These are phyloP conservation scores for Neurospora pannonica DNA, from an alignment of 495 filamentous ascomycete genomes.

Conservation along the genomic window DNA sequence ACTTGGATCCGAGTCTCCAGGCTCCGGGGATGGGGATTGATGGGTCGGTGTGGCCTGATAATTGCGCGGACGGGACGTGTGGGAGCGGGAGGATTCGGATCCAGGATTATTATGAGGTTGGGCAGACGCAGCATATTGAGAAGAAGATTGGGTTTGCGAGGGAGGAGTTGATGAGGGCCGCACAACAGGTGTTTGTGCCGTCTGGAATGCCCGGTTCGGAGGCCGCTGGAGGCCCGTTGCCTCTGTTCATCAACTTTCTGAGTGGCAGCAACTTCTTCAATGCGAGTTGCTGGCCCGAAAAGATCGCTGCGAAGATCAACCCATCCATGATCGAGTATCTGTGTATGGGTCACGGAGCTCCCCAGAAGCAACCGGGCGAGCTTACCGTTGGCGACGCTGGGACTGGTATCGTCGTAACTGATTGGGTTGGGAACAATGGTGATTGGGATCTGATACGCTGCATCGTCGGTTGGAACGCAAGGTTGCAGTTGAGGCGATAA, in stretches of 20 bases:
- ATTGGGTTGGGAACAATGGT: slow-evolving; percentile 82
- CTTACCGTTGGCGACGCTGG: slow-evolving; percentile 57
- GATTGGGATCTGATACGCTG: slow-evolving; percentile 91
- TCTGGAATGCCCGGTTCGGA: neutral
- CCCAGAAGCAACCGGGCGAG: slow-evolving; percentile 32
- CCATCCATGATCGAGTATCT: slow-evolving; percentile 76
- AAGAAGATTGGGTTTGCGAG: slow-evolving; percentile 68
- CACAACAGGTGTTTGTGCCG: slow-evolving; percentile 26
- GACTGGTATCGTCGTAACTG: slow-evolving; percentile 87
- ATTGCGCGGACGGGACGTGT: slow-evolving; percentile 66
- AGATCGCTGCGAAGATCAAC: slow-evolving; percentile 85
- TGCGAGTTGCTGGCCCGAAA: slow-evolving; percentile 83
- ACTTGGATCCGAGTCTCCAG: slow-evolving; percentile 49
- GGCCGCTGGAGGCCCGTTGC: slow-evolving; percentile 30
- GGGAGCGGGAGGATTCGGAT: slow-evolving; percentile 68
- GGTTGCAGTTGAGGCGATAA: slow-evolving; percentile 43
- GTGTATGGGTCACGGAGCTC: slow-evolving; percentile 53
- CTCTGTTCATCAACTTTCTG: slow-evolving; percentile 86
- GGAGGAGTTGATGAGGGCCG: slow-evolving; percentile 67
- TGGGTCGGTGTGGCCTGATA: slow-evolving; percentile 78
- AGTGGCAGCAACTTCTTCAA: slow-evolving; percentile 91
- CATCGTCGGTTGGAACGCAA: slow-evolving; percentile 86
- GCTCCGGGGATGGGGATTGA: slow-evolving; percentile 68
- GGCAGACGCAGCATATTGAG: slow-evolving; percentile 62
- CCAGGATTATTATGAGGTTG: slow-evolving; percentile 92